A percentile compares a stretch with the other conserved stretches of the same genome.
phyloP scores from a whole-genome alignment of 208 protist species.

The Kentomonas sorsogonicus region DNA sequence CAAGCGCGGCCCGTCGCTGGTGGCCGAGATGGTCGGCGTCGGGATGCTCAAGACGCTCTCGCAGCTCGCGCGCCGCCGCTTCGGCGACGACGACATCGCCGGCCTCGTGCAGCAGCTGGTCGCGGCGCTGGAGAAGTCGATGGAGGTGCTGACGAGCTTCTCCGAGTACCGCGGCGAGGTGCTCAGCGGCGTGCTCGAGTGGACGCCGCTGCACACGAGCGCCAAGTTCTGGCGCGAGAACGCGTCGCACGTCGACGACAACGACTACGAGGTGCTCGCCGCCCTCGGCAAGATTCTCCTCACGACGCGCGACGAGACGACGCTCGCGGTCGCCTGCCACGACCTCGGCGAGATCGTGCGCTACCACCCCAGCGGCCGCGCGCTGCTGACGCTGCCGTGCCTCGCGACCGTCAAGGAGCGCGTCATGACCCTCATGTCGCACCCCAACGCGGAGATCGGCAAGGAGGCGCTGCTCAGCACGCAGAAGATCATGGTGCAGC shows the following conservation, averaged over 20 bases:
- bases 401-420: conserved; percentile 82
- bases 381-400: conserved; percentile 55
- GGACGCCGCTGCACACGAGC: conserved; percentile 90
- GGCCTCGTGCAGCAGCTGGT: conserved; percentile 59
- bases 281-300: conserved; percentile 82
- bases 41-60: conserved; percentile 87
- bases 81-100: conserved; percentile 89
- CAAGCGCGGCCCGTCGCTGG: conserved; percentile 56
- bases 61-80: conserved; percentile 77
- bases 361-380: conserved; percentile 86
- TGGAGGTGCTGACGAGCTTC: conserved; percentile 90
- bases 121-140: conserved; percentile 67
- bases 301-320: conserved; percentile 47
- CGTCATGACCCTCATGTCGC: conserved; percentile 84
- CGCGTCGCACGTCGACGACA: conserved; percentile 79
- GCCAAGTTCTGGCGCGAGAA: conserved; percentile 94
- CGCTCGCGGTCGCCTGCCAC: conserved; percentile 85
- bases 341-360: conserved; percentile 91
- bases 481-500: conserved; percentile 93
- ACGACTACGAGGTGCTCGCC: conserved; percentile 87
- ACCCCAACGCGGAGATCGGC: conserved; percentile 61
- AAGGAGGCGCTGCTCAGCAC: conserved; percentile 89
- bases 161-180: conserved; percentile 90
- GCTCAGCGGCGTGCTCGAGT: conserved; percentile 81
- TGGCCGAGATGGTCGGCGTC: conserved; percentile 88